Base-by-base conservation (phyloP, 2,329 filamentous ascomycete species). In the Talaromyces sp. region DNA sequence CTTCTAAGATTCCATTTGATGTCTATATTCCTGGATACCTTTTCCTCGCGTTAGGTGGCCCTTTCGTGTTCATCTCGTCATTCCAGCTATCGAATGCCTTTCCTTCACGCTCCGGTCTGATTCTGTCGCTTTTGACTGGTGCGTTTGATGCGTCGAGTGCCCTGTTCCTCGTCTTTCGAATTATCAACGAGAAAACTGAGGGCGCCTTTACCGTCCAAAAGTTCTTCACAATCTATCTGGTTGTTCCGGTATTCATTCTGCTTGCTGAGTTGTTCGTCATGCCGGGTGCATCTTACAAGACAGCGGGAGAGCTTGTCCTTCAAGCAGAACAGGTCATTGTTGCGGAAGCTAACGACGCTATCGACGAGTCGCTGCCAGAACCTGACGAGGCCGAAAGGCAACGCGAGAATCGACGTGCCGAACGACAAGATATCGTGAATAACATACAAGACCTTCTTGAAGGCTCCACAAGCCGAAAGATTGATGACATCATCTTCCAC, bases 61-160 rank as follows among this genome's bases (percentile, higher is more conserved):
- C 91, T 2, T 93, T 93, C 71, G 86, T 91, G 61, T 95, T 92
- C 77, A 91, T 95, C 65, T 89, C 90, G 9, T 90, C 89, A 3
- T 94, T 94, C 77, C 91, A 95, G 74, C 85, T 95, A 45, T 92
- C 90, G 45, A 95, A 95, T 75, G 88, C 91, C 2, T 94, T 96
- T 73, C 91, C 91, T 0, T 84, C 84, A 59, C 85, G 89, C 72
- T 90, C 90, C 1, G 91, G 91, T 1, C 80, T 92, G n/a, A 92
- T 96, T 68, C 81, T 96, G 9, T 91, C 92, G 2, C 82, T 92
- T 39, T 79, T 96, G 61, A 94, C 91, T 0, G 91, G 91, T 6
- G 90, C 91, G 4, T 96, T 95, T 74, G 91, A 96, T 75, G 89
- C 90, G 0, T 93, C 90, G 1, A 92, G 90, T 69, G 90, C 90